These are phyloP conservation scores for Oehlia diaphana DNA, from an alignment of 192 early-diverging fungal genomes.

Conservation along the genomic window DNA sequence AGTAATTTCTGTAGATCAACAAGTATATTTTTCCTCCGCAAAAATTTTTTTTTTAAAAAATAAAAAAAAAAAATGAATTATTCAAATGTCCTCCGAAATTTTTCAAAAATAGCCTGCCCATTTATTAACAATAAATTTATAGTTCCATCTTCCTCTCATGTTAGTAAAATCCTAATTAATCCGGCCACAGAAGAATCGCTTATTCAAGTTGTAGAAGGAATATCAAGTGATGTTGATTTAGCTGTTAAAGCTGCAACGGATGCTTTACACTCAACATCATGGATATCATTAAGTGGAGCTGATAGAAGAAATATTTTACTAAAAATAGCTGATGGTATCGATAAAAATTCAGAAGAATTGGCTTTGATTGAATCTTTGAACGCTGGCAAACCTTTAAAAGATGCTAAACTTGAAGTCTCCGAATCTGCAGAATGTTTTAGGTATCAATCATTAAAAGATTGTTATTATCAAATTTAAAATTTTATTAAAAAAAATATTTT, in stretches of 20 bases:
- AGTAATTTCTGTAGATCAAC: too few species aligned
- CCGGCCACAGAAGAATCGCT: conserved; percentile 60
- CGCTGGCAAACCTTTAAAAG: conserved; percentile 71
- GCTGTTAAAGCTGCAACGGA: conserved; percentile 65
- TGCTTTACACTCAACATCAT: conserved; percentile 48
- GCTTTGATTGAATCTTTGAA: conserved; percentile 68
- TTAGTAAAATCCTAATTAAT: conserved; percentile 38
- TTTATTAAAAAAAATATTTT: too few species aligned
- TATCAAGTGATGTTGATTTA: conserved; percentile 39
- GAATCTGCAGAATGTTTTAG: conserved; percentile 51
- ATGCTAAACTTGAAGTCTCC: conserved; percentile 67
- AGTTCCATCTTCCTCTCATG: background rate
- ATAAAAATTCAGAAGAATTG: conserved; percentile 48
- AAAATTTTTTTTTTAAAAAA: too few species aligned
- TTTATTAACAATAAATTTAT: background rate
- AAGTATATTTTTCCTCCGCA: too few species aligned
- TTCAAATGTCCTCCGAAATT: background rate
- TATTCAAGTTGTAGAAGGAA: conserved; percentile 43
- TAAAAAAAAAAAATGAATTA: background rate
- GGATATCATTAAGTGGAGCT: conserved; percentile 49
- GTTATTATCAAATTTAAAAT: too few species aligned
- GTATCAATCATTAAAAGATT: background rate
- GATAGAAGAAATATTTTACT: conserved; percentile 56
- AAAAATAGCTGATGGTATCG: conserved; percentile 60
- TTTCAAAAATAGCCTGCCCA: background rate